A percentile compares a stretch with the other conserved stretches of the same genome.
phyloP scores from a whole-genome alignment of 208 protist genomes.

The Leishmania turanica region DNA sequence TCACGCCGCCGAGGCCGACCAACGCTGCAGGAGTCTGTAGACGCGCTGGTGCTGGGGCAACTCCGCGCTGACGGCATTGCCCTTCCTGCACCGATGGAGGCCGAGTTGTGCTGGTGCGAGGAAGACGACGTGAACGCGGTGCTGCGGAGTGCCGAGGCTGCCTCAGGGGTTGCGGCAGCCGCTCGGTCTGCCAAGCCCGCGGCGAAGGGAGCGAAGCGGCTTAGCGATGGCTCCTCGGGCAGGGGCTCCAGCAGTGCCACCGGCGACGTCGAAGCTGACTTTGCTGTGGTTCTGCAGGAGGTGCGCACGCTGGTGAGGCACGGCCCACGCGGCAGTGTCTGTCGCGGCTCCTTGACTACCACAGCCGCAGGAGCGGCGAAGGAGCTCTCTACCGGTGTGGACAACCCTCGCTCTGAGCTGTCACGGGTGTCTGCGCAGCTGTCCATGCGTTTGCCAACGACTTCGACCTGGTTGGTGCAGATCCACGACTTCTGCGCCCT shows the following conservation, averaged over 20 bases:
- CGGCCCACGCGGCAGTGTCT: slow-evolving; percentile 3
- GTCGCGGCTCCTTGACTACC: neutral
- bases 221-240: neutral
- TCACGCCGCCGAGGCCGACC: slow-evolving; percentile 13
- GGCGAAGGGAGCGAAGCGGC: neutral
- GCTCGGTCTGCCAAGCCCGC: neutral
- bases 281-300: slow-evolving; percentile 24
- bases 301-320: slow-evolving; percentile 15
- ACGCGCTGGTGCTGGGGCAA: slow-evolving; percentile 65
- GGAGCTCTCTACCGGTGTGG: neutral
- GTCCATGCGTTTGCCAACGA: slow-evolving; percentile 8
- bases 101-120: slow-evolving; percentile 21
- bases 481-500: slow-evolving; percentile 23
- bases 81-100: slow-evolving; percentile 25
- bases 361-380: neutral
- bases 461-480: slow-evolving; percentile 22
- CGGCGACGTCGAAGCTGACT: slow-evolving; percentile 11
- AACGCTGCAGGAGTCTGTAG: slow-evolving; percentile 46
- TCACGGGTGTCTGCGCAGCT: neutral
- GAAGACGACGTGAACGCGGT: neutral
- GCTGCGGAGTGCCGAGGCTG: neutral
- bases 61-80: slow-evolving; percentile 62
- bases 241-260: neutral
- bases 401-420: neutral
- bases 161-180: neutral